Evolutionary conservation across 106 monocot genomes (phyloP).

Genomic region (Phalaenopsis aphrodite): DNA sequence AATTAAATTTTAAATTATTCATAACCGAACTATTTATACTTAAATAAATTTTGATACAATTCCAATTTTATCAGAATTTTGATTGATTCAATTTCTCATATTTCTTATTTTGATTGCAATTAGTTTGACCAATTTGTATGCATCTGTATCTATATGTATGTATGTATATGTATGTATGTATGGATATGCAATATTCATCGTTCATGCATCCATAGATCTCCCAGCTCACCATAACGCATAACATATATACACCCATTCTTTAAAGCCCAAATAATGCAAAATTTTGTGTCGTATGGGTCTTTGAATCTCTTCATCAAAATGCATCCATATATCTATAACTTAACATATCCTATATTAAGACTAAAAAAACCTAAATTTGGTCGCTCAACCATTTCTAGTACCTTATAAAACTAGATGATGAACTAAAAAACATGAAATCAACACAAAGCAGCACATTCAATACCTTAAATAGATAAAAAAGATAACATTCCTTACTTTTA

Average conservation of each 20-base stretch:
- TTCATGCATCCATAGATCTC: too few species aligned
- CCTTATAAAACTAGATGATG: neutral
- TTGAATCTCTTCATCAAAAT: neutral
- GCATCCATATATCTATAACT: neutral
- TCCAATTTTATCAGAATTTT: too few species aligned
- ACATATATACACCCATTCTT: neutral
- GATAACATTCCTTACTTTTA: neutral
- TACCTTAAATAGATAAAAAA: neutral
- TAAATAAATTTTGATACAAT: too few species aligned
- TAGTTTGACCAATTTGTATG: too few species aligned
- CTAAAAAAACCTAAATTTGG: neutral
- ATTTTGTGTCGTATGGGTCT: neutral
- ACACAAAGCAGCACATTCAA: neutral
- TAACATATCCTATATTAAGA: neutral
- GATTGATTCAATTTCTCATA: too few species aligned
- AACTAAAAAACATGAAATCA: neutral
- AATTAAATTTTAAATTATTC: too few species aligned
- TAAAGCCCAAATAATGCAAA: neutral
- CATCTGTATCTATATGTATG: too few species aligned
- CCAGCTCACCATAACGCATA: too few species aligned
- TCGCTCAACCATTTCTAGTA: neutral
- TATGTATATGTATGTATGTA: too few species aligned
- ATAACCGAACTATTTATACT: too few species aligned
- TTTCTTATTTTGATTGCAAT: too few species aligned
- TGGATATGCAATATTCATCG: too few species aligned